These are phyloP conservation scores for Globisporangium solare DNA, from an alignment of 352 stramenopile genomes.

Conservation along the genomic window DNA sequence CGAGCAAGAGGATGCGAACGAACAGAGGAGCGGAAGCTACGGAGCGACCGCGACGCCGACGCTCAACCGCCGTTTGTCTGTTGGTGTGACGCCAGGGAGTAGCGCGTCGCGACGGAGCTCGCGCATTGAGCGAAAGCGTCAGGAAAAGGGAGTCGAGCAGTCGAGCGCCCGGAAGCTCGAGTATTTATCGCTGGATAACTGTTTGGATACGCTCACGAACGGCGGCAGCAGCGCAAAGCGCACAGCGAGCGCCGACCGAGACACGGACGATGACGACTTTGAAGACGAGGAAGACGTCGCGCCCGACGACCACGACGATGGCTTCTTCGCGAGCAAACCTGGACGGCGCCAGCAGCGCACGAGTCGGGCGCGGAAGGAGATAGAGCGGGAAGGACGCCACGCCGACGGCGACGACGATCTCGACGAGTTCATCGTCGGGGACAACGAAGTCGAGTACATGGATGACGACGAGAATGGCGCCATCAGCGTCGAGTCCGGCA, in stretches of 20 bases:
- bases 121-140: slow-evolving; percentile 49
- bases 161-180: slow-evolving; percentile 41
- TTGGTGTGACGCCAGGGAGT: slow-evolving; percentile 8
- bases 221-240: slow-evolving; percentile 2
- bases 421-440: slow-evolving; percentile 74
- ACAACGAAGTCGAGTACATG: slow-evolving; percentile 87
- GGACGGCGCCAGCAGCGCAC: slow-evolving; percentile 8
- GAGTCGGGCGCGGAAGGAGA: slow-evolving; percentile 10
- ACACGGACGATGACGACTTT: slow-evolving; percentile 16
- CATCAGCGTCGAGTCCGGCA: slow-evolving; percentile 51
- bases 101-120: slow-evolving; percentile 45
- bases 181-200: slow-evolving; percentile 66
- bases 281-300: slow-evolving; percentile 12
- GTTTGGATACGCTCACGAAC: slow-evolving; percentile 33
- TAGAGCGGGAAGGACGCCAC: slow-evolving; percentile 30
- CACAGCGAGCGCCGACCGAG: slow-evolving; percentile 12
- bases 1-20: background rate
- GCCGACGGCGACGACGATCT: slow-evolving; percentile 61
- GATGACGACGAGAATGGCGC: slow-evolving; percentile 74
- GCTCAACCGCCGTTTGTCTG: background rate
- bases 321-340: slow-evolving; percentile 19
- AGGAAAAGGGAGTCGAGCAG: slow-evolving; percentile 41
- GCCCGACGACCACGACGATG: slow-evolving; percentile 25
- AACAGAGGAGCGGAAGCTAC: slow-evolving; percentile 2
- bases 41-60: slow-evolving; percentile 5